phyloP scores from a whole-genome alignment of 441 rosid genomes.

The Theobroma grandiflorum region DNA sequence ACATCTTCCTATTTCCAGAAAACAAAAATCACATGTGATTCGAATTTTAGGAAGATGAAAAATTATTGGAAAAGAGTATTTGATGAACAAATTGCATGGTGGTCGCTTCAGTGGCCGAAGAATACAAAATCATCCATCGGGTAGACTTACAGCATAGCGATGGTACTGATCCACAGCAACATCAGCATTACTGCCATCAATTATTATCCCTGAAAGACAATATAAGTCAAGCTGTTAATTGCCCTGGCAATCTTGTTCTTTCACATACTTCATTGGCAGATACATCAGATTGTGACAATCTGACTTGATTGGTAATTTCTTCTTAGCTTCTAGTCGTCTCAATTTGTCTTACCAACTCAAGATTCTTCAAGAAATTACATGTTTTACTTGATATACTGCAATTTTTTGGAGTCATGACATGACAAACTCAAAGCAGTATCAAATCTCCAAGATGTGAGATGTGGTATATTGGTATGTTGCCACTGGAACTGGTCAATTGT shows the following conservation, averaged over 20 bases:
- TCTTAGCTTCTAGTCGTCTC: not conserved
- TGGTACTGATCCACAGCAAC: slow-evolving; percentile 93
- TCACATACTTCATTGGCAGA: slow-evolving; percentile 1
- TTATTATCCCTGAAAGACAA: slow-evolving; percentile 55
- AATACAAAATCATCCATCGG: not conserved
- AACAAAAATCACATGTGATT: not conserved
- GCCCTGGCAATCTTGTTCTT: not conserved
- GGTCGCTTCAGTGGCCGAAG: not conserved
- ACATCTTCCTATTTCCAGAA: slow-evolving; percentile 62
- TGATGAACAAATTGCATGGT: not conserved
- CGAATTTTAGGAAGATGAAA: not conserved
- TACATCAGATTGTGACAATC: not conserved
- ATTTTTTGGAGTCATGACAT: too few species aligned
- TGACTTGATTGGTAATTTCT: too few species aligned
- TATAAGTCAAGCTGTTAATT: not conserved
- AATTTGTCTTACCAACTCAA: too few species aligned
- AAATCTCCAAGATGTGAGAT: too few species aligned
- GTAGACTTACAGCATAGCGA: slow-evolving; percentile 60
- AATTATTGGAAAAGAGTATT: not conserved
- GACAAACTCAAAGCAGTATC: too few species aligned
- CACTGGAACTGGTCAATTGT: too few species aligned
- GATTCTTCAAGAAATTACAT: too few species aligned
- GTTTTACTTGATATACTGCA: too few species aligned
- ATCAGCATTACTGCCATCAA: slow-evolving; percentile 83
- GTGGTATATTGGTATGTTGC: too few species aligned